Percentiles rank a stretch among this genome's conserved stretches.
Evolutionary conservation across 495 filamentous ascomycete species (phyloP).

Genomic region (Penicillium waksmanii): DNA sequence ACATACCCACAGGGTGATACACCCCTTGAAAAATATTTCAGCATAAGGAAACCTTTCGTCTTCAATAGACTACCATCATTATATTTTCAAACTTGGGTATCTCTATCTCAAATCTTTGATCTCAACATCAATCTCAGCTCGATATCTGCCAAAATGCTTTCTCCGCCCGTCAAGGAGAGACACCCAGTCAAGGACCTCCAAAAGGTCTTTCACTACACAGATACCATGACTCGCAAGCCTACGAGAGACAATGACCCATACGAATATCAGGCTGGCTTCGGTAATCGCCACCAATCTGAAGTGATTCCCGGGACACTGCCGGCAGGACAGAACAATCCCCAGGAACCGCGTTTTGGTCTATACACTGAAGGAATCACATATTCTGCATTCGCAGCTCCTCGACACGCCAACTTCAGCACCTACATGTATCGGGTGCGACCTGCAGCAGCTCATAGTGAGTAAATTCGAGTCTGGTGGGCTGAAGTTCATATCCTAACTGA

Average conservation of each 20-base stretch:
- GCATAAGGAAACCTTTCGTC: neutral
- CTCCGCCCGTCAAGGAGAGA: constrained; percentile 32
- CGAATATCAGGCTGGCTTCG: constrained; percentile 44
- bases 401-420: constrained; percentile 43
- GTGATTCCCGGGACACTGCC: constrained; percentile 47
- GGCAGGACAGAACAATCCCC: constrained; percentile 47
- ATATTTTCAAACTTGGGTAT: neutral
- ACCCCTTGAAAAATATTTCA: neutral
- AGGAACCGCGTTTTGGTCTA: constrained; percentile 44
- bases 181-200: constrained; percentile 40
- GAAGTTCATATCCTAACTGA: neutral
- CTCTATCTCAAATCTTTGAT: neutral
- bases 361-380: constrained; percentile 67
- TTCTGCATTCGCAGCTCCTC: constrained; percentile 50
- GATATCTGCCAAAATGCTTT: constrained; percentile 18
- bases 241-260: constrained; percentile 50
- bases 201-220: constrained; percentile 49
- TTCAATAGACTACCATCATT: neutral
- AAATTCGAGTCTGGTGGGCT: neutral
- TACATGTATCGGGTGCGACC: constrained; percentile 48
- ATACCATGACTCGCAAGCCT: constrained; percentile 44
- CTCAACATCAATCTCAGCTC: neutral
- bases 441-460: constrained; percentile 44
- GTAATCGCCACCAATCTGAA: constrained; percentile 45
- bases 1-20: neutral